phyloP scores from a whole-genome alignment of 805 yeast species.

The Myxozyma geophila region DNA sequence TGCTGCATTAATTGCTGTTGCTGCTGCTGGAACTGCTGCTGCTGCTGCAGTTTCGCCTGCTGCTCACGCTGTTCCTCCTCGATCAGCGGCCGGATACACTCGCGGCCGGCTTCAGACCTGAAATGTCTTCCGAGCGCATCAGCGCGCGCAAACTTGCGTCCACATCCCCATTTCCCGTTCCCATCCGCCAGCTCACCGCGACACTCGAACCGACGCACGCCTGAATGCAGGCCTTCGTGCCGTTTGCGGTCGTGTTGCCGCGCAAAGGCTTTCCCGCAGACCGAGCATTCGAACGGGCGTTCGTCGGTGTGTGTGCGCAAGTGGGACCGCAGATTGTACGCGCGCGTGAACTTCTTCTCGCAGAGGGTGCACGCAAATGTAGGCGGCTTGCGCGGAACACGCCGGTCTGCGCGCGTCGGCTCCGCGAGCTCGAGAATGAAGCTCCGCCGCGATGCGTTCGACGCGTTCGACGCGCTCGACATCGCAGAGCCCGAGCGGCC shows the following conservation, averaged over 20 bases:
- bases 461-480: constrained; percentile 8
- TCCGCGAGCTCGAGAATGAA: constrained; percentile 70
- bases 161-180: constrained; percentile 72
- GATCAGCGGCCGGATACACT: constrained; percentile 67
- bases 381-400: constrained; percentile 73
- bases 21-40: constrained; percentile 4
- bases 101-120: constrained; percentile 73
- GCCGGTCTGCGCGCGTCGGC: constrained; percentile 56
- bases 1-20: not conserved
- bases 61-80: constrained; percentile 52
- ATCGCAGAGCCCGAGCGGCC: constrained; percentile 12
- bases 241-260: constrained; percentile 77
- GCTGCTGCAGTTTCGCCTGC: constrained; percentile 14
- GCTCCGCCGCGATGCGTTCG: constrained; percentile 47
- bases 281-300: constrained; percentile 68
- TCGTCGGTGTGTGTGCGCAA: constrained; percentile 82
- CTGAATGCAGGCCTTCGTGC: constrained; percentile 76
- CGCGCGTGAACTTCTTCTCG: constrained; percentile 85
- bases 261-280: constrained; percentile 72
- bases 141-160: constrained; percentile 71
- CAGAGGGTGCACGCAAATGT: constrained; percentile 79
- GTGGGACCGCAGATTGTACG: constrained; percentile 91
- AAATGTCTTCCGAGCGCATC: constrained; percentile 80
- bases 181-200: constrained; percentile 64
- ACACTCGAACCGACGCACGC: constrained; percentile 71